Percentiles rank a stretch among this genome's conserved stretches.
These are phyloP conservation scores for Omphalotus guepiniiformis DNA, from an alignment of 768 basidiomycete species.

Conservation along the genomic window DNA sequence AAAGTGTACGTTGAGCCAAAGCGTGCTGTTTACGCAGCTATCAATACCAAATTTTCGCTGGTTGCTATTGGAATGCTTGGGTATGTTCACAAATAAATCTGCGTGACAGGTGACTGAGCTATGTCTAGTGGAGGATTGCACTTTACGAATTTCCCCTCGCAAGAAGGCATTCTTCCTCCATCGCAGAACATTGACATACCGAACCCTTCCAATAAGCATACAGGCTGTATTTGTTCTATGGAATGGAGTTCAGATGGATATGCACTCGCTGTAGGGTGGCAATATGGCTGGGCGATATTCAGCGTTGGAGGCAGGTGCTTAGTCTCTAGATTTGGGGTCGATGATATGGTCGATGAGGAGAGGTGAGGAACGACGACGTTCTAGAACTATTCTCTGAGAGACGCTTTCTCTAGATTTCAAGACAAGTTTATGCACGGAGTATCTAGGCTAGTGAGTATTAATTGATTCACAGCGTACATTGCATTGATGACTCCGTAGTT, in stretches of 20 bases:
- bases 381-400: neutral
- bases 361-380: slow-evolving; percentile 31
- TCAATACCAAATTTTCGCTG: slow-evolving; percentile 80
- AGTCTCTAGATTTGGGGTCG: slow-evolving; percentile 70
- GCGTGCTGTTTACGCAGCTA: slow-evolving; percentile 57
- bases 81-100: slow-evolving; percentile 38
- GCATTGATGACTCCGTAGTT: slow-evolving; percentile 47
- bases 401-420: slow-evolving; percentile 45
- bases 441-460: slow-evolving; percentile 54
- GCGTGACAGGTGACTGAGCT: no score
- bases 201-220: slow-evolving; percentile 51
- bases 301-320: slow-evolving; percentile 86
- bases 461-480: neutral
- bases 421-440: slow-evolving; percentile 87
- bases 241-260: slow-evolving; percentile 97
- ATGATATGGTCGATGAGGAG: slow-evolving; percentile 53
- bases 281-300: slow-evolving; percentile 85
- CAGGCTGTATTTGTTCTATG: slow-evolving; percentile 61
- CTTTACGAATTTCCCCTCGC: slow-evolving; percentile 64
- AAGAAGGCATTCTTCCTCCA: slow-evolving; percentile 50
- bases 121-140: slow-evolving; percentile 57
- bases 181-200: slow-evolving; percentile 63
- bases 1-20: slow-evolving; percentile 58
- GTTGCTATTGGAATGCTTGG: slow-evolving; percentile 74
- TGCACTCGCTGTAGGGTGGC: slow-evolving; percentile 90